These are phyloP conservation scores for Monosporascus cannonballus DNA, from an alignment of 2,329 filamentous ascomycete species.

Conservation along the genomic window DNA sequence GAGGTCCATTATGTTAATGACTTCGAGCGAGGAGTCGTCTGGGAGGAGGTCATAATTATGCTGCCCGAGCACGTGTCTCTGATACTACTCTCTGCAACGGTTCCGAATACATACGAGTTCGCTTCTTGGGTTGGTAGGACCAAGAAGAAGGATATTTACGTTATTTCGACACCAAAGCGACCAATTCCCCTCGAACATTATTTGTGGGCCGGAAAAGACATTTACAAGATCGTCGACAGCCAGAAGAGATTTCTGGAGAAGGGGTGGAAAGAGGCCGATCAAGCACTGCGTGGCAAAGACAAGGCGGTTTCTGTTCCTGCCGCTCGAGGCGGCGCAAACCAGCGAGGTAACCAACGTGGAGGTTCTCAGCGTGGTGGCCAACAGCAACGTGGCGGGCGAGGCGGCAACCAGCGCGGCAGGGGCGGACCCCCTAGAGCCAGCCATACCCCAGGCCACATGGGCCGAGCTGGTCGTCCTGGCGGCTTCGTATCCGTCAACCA, in stretches of 20 bases:
- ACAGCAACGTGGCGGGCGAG: slow-evolving; percentile 41
- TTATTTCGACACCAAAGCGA: slow-evolving; percentile 93
- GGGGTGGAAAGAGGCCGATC: slow-evolving; percentile 92
- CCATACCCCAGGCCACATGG: slow-evolving; percentile 76
- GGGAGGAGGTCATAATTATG: slow-evolving; percentile 99
- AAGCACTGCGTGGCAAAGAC: slow-evolving; percentile 73
- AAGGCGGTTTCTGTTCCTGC: slow-evolving; percentile 45
- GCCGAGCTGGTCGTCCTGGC: slow-evolving; percentile 75
- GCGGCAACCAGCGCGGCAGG: slow-evolving; percentile 51
- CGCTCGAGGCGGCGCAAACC: slow-evolving; percentile 41
- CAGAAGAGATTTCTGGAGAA: slow-evolving; percentile 88
- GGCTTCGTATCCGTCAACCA: slow-evolving; percentile 86
- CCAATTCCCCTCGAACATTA: slow-evolving; percentile 95
- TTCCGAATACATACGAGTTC: slow-evolving; percentile 96
- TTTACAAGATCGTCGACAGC: slow-evolving; percentile 89
- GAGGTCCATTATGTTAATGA: slow-evolving; percentile 99
- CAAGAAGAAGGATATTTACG: slow-evolving; percentile 98
- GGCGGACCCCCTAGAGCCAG: slow-evolving; percentile 54
- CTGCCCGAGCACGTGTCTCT: slow-evolving; percentile 93
- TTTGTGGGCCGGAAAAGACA: slow-evolving; percentile 87
- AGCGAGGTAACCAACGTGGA: slow-evolving; percentile 46
- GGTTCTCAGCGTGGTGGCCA: slow-evolving; percentile 43
- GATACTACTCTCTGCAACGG: slow-evolving; percentile 90
- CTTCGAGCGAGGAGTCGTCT: slow-evolving; percentile 89
- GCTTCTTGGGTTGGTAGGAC: slow-evolving; percentile 97